Evolutionary conservation across 2,329 filamentous ascomycete species (phyloP).

Genomic region (Pyrenophora seminiperda): DNA sequence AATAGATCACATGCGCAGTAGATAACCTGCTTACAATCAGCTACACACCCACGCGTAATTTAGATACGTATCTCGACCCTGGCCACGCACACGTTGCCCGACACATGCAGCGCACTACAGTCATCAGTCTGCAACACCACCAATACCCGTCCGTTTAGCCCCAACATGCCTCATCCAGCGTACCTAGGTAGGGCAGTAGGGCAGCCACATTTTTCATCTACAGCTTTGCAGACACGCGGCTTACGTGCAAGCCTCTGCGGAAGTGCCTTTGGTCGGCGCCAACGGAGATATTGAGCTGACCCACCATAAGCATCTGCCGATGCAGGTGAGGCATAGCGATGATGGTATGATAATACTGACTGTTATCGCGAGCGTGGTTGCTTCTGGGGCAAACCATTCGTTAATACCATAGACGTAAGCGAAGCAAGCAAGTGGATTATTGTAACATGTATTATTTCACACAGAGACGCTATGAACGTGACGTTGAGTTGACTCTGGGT

Average conservation of each 20-base stretch:
- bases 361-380: no score
- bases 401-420: no score
- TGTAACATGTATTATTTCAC: no score
- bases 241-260: constrained; percentile 8
- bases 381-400: no score
- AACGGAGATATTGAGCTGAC: constrained; percentile 7
- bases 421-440: background rate
- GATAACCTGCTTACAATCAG: no score
- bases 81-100: no score
- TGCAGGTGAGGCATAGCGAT: background rate
- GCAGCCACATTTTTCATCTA: constrained; percentile 8
- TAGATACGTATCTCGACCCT: no score
- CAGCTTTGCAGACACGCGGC: constrained; percentile 8
- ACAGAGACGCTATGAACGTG: no score
- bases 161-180: background rate
- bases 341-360: background rate
- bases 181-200: constrained; percentile 14
- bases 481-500: background rate
- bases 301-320: constrained; percentile 1
- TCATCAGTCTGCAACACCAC: background rate
- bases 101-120: no score
- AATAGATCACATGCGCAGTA: no score
- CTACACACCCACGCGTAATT: no score
- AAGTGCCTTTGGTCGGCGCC: background rate
- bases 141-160: background rate